Conservation (phyloP, 2,329 filamentous ascomycete species). For the Penicillium sp. region DNA sequence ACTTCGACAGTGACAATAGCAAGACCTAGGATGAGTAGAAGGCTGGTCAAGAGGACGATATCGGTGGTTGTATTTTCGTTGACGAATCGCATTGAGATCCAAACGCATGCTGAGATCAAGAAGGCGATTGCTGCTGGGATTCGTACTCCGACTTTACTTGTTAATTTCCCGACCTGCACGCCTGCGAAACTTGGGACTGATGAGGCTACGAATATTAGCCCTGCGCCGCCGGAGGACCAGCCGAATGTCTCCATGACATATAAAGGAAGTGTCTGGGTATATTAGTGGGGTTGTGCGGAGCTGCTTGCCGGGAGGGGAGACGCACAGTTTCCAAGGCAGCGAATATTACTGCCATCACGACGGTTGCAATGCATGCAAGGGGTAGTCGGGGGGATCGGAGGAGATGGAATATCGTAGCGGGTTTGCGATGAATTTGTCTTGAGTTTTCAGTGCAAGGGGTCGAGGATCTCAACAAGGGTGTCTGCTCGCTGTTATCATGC, state of each 20-base stretch:
- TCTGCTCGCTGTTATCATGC: slow-evolving; percentile 13
- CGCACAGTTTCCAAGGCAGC: slow-evolving; percentile 57
- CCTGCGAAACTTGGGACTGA: slow-evolving; percentile 19
- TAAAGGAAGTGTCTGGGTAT: slow-evolving; percentile 54
- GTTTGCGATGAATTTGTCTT: slow-evolving; percentile 35
- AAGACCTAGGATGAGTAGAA: slow-evolving; percentile 65
- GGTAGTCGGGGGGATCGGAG: slow-evolving; percentile 47
- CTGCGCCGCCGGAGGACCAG: slow-evolving; percentile 61
- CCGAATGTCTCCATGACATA: slow-evolving; percentile 60
- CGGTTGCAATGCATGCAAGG: slow-evolving; percentile 48
- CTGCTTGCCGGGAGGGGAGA: not conserved
- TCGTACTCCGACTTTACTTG: slow-evolving; percentile 62
- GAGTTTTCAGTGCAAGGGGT: slow-evolving; percentile 25
- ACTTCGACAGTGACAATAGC: slow-evolving; percentile 62
- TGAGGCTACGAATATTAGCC: slow-evolving; percentile 59
- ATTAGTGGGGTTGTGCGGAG: not conserved
- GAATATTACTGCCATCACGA: slow-evolving; percentile 57
- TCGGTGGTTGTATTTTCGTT: slow-evolving; percentile 58
- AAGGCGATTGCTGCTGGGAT: slow-evolving; percentile 62
- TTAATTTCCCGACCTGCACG: slow-evolving; percentile 14
- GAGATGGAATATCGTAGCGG: slow-evolving; percentile 15
- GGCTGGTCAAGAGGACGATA: slow-evolving; percentile 66
- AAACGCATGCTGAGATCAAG: slow-evolving; percentile 58
- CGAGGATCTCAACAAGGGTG: slow-evolving; percentile 11
- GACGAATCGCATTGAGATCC: slow-evolving; percentile 68